Conservation (phyloP, 495 filamentous ascomycete genomes). For the Penicillium flavigenum region DNA sequence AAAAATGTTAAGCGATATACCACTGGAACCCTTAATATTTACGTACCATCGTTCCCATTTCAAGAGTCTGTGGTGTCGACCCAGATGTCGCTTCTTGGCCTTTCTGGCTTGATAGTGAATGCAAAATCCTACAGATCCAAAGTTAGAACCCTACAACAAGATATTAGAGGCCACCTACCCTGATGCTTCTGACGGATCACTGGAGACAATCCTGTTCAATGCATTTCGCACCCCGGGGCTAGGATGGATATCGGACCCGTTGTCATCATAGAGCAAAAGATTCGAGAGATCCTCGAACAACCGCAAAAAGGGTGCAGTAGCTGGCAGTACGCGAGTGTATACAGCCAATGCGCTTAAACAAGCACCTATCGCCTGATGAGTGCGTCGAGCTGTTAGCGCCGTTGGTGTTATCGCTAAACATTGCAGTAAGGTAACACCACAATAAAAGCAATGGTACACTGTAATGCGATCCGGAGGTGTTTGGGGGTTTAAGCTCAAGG, state of each 20-base stretch:
- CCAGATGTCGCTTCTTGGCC: not conserved
- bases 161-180: not conserved
- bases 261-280: conserved; percentile 11
- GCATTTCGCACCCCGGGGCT: conserved; percentile 5
- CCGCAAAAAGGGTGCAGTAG: conserved; percentile 13
- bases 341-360: conserved; percentile 18
- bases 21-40: too few species aligned
- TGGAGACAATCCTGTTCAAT: conserved; percentile 16
- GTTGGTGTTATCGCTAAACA: conserved; percentile 15
- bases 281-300: conserved; percentile 18
- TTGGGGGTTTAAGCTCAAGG: conserved; percentile 12
- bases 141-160: not conserved
- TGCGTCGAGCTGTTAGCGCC: conserved; percentile 5
- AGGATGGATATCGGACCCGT: conserved; percentile 1
- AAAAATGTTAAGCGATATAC: too few species aligned
- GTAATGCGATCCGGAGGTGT: conserved; percentile 15
- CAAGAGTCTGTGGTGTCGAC: not conserved
- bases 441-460: conserved; percentile 20
- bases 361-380: conserved; percentile 17
- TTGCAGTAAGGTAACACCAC: conserved; percentile 14
- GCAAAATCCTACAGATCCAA: conserved; percentile 3
- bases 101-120: conserved; percentile 3
- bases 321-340: conserved; percentile 14
- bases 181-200: conserved; percentile 17
- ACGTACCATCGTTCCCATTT: conserved; percentile 9